Evolutionary conservation across 2,329 filamentous ascomycete species (phyloP), one percentile per base, ranked within the genome.

Genomic region (Cryphonectria naterciae): DNA sequence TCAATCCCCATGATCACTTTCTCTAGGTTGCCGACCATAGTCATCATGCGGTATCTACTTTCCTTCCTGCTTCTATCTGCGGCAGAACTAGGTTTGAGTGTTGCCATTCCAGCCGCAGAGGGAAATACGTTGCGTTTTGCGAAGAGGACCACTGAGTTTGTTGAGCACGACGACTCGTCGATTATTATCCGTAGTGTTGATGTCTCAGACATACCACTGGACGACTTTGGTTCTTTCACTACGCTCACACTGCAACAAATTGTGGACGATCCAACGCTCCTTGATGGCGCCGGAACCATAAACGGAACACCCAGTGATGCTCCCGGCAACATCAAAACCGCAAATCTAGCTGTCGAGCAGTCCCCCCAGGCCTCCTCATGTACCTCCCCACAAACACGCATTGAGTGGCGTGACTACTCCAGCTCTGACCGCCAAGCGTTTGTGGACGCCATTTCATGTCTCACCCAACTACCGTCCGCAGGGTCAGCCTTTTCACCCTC

Each of bases 341-440:
- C 10, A 15, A n/a, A 6, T 3, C 35, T 35, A 19, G 52, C 22
- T 6, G 35, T 67, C 19, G 25, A 67, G 11, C n/a, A 39, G 4
- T 10, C 28, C 6, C 19, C 52, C 13, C 15, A 54, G 19, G 7
- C 52, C n/a, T 37, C 52, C 46, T 28, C 49, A 43, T 70, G 65
- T 37, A 65, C 65, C 35, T 63, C 41, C 49, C 37, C 62, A 6
- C 35, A 32, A 13, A 70, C 46, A n/a, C 78, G 78, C 3, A 76
- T 69, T 68, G 77, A 80, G 67, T 80, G 79, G 79, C 77, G 79
- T 54, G 49, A 78, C 65, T 80, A 77, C 69, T 77, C 76, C 6
- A 19, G 68, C 25, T 76, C 75, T 13, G 76, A 79, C 71, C 78
- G 77, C 68, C 68, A 74, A 64, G 76, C 77, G 4, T 78, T 77